These are phyloP conservation scores for Leptomonas pyrrhocoris DNA, from an alignment of 208 protist genomes.

Conservation along the genomic window DNA sequence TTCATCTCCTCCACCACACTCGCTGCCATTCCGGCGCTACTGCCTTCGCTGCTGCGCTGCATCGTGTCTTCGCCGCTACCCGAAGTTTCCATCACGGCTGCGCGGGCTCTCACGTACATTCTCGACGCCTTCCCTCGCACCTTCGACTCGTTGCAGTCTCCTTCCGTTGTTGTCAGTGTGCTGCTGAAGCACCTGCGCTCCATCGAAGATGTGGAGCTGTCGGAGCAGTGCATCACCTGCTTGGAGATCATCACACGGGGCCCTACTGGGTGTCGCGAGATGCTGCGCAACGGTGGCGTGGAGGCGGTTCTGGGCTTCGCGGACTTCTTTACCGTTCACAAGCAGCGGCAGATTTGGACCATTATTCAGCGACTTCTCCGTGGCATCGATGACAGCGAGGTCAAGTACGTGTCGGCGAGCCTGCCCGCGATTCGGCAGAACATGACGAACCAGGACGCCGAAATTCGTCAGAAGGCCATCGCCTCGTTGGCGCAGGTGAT, in stretches of 20 bases:
- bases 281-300: constrained; percentile 80
- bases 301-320: constrained; percentile 87
- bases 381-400: constrained; percentile 51
- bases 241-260: constrained; percentile 89
- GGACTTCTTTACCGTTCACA: constrained; percentile 93
- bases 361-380: constrained; percentile 77
- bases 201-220: constrained; percentile 95
- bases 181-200: constrained; percentile 84
- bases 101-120: constrained; percentile 89
- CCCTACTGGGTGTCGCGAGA: constrained; percentile 29
- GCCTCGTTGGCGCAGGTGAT: constrained; percentile 60
- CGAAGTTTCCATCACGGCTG: constrained; percentile 89
- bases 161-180: constrained; percentile 47
- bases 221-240: constrained; percentile 92
- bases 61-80: constrained; percentile 82
- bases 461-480: constrained; percentile 74
- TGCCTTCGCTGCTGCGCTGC: constrained; percentile 72
- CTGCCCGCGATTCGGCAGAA: constrained; percentile 77
- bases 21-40: constrained; percentile 49
- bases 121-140: constrained; percentile 86
- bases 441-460: constrained; percentile 65
- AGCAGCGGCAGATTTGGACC: constrained; percentile 89
- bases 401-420: constrained; percentile 53
- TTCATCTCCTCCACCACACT: constrained; percentile 81
- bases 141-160: constrained; percentile 54